Conservation (phyloP, 805 yeast species). For the Danielia oregonensis region DNA sequence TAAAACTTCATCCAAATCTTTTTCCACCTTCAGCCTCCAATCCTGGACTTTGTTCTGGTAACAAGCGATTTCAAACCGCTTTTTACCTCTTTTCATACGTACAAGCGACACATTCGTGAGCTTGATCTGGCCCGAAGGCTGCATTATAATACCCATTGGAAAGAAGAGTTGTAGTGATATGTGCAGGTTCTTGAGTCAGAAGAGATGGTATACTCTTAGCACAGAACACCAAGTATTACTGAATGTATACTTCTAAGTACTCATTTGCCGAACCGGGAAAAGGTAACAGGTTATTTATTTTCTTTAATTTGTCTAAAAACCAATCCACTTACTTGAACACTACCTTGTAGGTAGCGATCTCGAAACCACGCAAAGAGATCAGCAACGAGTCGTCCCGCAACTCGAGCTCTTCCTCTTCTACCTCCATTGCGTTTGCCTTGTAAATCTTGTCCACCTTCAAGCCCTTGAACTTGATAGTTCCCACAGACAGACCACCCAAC, state of each 20-base stretch:
- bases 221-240: no score
- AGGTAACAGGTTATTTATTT: no score
- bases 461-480: slow-evolving; percentile 42
- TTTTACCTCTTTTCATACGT: slow-evolving; percentile 84
- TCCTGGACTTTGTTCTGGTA: slow-evolving; percentile 97
- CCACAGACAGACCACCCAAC: slow-evolving; percentile 72
- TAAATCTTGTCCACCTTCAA: slow-evolving; percentile 45
- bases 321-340: slow-evolving; percentile 23
- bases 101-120: slow-evolving; percentile 94
- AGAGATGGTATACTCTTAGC: no score
- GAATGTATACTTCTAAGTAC: no score
- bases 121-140: slow-evolving; percentile 85
- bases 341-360: slow-evolving; percentile 62
- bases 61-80: slow-evolving; percentile 92
- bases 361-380: slow-evolving; percentile 67
- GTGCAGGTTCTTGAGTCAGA: no score
- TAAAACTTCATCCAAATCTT: slow-evolving; percentile 90
- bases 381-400: slow-evolving; percentile 31
- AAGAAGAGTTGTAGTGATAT: not conserved
- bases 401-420: slow-evolving; percentile 40
- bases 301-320: not conserved
- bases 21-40: slow-evolving; percentile 83
- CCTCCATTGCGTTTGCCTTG: slow-evolving; percentile 60
- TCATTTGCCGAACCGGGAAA: no score
- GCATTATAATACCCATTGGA: slow-evolving; percentile 57